Conservation (phyloP, 2,329 filamentous ascomycete species). For the Blastomyces silverae region DNA sequence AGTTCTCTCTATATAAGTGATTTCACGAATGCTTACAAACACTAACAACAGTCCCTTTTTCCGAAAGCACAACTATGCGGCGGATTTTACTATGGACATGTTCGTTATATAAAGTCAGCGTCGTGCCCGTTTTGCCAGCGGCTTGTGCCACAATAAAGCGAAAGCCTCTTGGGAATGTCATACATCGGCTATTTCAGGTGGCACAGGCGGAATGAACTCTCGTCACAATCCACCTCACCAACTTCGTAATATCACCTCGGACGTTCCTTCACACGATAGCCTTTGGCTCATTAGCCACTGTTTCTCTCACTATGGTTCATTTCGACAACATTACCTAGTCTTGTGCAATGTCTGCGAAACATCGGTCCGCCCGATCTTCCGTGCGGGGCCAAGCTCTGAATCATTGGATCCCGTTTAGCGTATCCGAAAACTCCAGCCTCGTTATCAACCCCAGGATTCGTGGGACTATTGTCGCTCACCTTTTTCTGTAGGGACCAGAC, state of each 20-base stretch:
- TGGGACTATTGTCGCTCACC: background rate
- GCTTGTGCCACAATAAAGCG: constrained; percentile 30
- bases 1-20: background rate
- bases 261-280: background rate
- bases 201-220: background rate
- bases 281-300: background rate
- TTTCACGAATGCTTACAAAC: constrained; percentile 27
- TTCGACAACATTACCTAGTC: background rate
- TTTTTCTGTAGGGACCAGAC: background rate
- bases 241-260: background rate
- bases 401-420: background rate
- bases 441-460: no score
- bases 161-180: constrained; percentile 25
- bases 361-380: background rate
- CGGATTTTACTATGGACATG: constrained; percentile 29
- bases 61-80: constrained; percentile 32
- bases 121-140: constrained; percentile 18
- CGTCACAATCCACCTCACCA: background rate
- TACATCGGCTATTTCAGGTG: background rate
- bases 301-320: background rate
- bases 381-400: background rate
- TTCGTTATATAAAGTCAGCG: constrained; percentile 21
- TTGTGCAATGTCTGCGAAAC: background rate
- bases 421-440: background rate
- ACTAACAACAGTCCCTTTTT: constrained; percentile 28